A percentile compares a stretch with the other conserved stretches of the same genome.
phyloP scores from a whole-genome alignment of 1,284 basidiomycete species.

The Phellopilus nigrolimitatus region DNA sequence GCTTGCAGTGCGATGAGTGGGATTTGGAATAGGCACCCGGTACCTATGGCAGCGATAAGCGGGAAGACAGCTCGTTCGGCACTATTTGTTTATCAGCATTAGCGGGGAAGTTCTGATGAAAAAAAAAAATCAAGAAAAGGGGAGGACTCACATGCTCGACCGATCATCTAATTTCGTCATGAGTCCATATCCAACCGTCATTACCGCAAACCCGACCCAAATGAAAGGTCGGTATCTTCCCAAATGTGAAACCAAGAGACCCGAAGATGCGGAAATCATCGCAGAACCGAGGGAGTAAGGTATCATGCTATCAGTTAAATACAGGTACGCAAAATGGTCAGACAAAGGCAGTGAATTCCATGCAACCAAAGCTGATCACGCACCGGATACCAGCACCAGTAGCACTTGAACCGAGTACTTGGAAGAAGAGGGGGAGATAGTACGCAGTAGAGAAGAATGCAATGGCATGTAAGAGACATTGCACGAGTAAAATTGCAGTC shows the following conservation, averaged over 20 bases:
- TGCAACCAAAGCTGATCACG: conserved; percentile 22
- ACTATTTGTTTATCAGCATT: too few relatives aligned
- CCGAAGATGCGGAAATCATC: conserved; percentile 51
- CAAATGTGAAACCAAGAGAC: conserved; percentile 53
- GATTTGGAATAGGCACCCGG: conserved; percentile 62
- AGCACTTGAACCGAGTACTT: conserved; percentile 72
- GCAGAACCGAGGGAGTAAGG: conserved; percentile 67
- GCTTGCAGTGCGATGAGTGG: conserved; percentile 72
- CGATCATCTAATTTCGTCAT: conserved; percentile 49
- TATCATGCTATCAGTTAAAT: conserved; percentile 51
- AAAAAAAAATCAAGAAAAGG: background rate
- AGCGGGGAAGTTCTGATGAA: conserved; percentile 9
- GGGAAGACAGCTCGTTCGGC: conserved; percentile 58
- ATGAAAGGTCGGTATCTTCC: conserved; percentile 63
- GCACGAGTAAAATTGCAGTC: conserved; percentile 59
- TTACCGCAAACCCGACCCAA: conserved; percentile 51
- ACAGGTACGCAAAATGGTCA: background rate
- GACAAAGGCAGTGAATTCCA: background rate
- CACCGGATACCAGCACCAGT: conserved; percentile 70
- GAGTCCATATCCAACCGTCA: conserved; percentile 60
- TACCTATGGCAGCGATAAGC: conserved; percentile 52
- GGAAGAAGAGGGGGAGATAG: conserved; percentile 77
- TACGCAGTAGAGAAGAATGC: conserved; percentile 64
- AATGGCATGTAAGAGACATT: conserved; percentile 62
- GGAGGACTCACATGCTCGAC: conserved; percentile 29